Percentiles rank a stretch among this genome's conserved stretches.
These are phyloP conservation scores for Petunia axillaris DNA, from an alignment of 257 asterid genomes.

Conservation along the genomic window DNA sequence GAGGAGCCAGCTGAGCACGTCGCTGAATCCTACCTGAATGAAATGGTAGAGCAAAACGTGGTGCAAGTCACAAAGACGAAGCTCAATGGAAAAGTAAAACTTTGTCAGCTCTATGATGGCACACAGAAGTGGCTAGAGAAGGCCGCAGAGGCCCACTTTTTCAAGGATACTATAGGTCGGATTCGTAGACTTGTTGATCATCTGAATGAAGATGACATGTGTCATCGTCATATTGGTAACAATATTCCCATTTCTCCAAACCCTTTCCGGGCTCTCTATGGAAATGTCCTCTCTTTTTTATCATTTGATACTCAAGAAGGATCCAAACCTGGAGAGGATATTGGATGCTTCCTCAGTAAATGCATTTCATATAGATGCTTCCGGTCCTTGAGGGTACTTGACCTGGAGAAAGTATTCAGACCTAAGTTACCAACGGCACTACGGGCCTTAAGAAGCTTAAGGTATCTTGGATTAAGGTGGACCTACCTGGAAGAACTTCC, in stretches of 20 bases:
- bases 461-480: conserved; percentile 41
- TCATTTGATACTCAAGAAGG: conserved; percentile 37
- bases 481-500: conserved; percentile 38
- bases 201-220: not conserved
- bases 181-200: conserved; percentile 26
- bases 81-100: conserved; percentile 25
- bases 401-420: conserved; percentile 38
- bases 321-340: conserved; percentile 32
- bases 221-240: not conserved
- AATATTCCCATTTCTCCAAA: not conserved
- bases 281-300: conserved; percentile 24
- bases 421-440: conserved; percentile 33
- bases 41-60: not conserved
- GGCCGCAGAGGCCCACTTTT: conserved; percentile 5
- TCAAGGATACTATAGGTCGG: not conserved
- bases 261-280: not conserved
- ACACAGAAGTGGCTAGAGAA: not conserved
- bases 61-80: not conserved
- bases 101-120: conserved; percentile 2
- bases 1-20: conserved; percentile 19
- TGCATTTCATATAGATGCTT: conserved; percentile 34
- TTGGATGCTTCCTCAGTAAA: conserved; percentile 33
- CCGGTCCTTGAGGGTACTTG: conserved; percentile 33
- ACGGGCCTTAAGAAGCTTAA: conserved; percentile 1
- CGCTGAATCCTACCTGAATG: not conserved